phyloP scores from a whole-genome alignment of 371 early-diverging fungal genomes.

The Mucor lusitanicus region DNA sequence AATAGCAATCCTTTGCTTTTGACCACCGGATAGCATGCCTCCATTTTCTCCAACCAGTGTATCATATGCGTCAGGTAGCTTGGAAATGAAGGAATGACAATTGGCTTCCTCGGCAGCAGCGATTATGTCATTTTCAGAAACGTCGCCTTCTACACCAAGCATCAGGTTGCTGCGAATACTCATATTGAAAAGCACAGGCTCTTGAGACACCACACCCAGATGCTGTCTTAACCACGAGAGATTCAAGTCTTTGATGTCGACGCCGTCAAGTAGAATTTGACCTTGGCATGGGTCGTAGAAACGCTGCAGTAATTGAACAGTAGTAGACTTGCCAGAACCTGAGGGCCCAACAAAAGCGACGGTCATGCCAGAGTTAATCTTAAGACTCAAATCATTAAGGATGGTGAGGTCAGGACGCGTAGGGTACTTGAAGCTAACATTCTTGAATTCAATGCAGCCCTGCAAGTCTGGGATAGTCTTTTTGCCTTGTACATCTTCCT shows the following conservation, averaged over 20 bases:
- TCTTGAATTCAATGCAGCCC: slow-evolving; percentile 62
- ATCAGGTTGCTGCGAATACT: slow-evolving; percentile 75
- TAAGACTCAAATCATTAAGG: slow-evolving; percentile 56
- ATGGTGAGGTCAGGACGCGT: slow-evolving; percentile 61
- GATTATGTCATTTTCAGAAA: slow-evolving; percentile 55
- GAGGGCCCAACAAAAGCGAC: slow-evolving; percentile 69
- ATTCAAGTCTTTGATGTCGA: slow-evolving; percentile 50
- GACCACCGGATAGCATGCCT: slow-evolving; percentile 41
- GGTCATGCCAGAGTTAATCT: slow-evolving; percentile 62
- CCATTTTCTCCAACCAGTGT: slow-evolving; percentile 61
- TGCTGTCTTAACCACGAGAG: slow-evolving; percentile 57
- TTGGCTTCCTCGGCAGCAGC: slow-evolving; percentile 71
- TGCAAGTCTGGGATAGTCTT: slow-evolving; percentile 25
- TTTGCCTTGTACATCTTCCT: slow-evolving; percentile 43
- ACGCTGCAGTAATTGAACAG: slow-evolving; percentile 61
- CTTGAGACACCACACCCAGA: slow-evolving; percentile 74
- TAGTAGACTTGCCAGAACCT: slow-evolving; percentile 58
- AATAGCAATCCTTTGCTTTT: slow-evolving; percentile 70
- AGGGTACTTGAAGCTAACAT: slow-evolving; percentile 71
- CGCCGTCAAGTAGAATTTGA: slow-evolving; percentile 57
- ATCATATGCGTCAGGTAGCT: slow-evolving; percentile 69
- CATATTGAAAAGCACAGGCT: slow-evolving; percentile 75
- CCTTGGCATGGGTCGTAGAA: slow-evolving; percentile 67
- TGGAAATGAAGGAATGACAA: slow-evolving; percentile 66
- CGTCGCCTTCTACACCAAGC: slow-evolving; percentile 49